Conservation (phyloP, 2,329 filamentous ascomycete species). For the Botrytis medusae region DNA sequence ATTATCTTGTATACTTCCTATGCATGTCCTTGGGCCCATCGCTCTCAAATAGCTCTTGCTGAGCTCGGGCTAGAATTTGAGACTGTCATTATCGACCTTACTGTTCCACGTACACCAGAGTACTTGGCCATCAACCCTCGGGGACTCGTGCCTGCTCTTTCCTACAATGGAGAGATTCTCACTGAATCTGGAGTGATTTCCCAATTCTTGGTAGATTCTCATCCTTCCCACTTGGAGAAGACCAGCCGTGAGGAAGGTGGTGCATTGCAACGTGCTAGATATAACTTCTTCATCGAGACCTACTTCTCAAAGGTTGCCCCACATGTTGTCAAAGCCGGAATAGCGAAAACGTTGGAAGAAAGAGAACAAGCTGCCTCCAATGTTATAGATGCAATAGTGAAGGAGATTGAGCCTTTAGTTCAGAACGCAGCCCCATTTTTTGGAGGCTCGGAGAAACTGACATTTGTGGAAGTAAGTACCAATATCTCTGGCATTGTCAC, state of each 20-base stretch:
- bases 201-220: constrained; percentile 67
- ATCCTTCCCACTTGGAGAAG: constrained; percentile 67
- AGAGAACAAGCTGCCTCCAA: constrained; percentile 53
- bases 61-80: constrained; percentile 67
- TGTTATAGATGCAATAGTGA: constrained; percentile 57
- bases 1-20: constrained; percentile 28
- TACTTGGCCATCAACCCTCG: constrained; percentile 78
- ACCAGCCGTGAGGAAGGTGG: constrained; percentile 51
- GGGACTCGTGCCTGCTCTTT: constrained; percentile 71
- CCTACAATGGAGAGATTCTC: constrained; percentile 66
- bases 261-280: constrained; percentile 62
- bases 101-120: constrained; percentile 65
- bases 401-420: constrained; percentile 74
- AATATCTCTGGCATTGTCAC: neutral
- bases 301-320: constrained; percentile 62
- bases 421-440: constrained; percentile 59
- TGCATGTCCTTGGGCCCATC: constrained; percentile 71
- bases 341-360: constrained; percentile 37
- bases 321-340: constrained; percentile 46
- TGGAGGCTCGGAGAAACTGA: constrained; percentile 62
- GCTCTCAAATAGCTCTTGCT: constrained; percentile 68
- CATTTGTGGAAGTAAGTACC: constrained; percentile 66
- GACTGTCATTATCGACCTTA: constrained; percentile 71
- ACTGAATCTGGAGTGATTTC: constrained; percentile 73
- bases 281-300: constrained; percentile 71